phyloP scores from a whole-genome alignment of 495 filamentous ascomycete species.

The Tuber indicum region DNA sequence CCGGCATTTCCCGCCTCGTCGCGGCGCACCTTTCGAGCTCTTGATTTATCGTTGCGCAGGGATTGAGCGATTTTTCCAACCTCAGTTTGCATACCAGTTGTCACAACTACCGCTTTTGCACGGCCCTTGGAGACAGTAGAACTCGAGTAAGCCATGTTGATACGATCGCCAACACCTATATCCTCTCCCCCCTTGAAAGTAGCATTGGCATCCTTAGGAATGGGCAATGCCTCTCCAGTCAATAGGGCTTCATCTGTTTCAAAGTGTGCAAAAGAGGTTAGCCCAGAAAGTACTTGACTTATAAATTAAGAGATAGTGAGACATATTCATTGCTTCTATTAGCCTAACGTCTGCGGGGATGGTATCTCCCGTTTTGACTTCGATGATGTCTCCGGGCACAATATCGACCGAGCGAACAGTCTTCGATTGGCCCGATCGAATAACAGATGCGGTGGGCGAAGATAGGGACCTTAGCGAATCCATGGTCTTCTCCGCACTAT shows the following conservation, averaged over 20 bases:
- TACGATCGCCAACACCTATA: slow-evolving; percentile 45
- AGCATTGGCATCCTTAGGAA: slow-evolving; percentile 43
- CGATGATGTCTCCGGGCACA: slow-evolving; percentile 72
- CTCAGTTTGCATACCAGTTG: slow-evolving; percentile 48
- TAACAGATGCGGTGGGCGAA: slow-evolving; percentile 67
- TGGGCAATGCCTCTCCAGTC: slow-evolving; percentile 49
- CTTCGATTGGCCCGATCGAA: slow-evolving; percentile 61
- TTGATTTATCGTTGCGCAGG: slow-evolving; percentile 45
- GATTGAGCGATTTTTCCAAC: slow-evolving; percentile 49
- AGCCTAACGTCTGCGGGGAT: slow-evolving; percentile 72
- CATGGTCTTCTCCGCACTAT: slow-evolving; percentile 69
- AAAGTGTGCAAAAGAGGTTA: slow-evolving; percentile 46
- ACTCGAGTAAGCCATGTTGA: slow-evolving; percentile 50
- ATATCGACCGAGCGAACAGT: slow-evolving; percentile 65
- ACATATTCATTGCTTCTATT: slow-evolving; percentile 65
- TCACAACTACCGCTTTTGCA: slow-evolving; percentile 47
- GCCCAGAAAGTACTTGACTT: slow-evolving; percentile 12
- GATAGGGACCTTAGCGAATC: slow-evolving; percentile 59
- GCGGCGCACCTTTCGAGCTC: slow-evolving; percentile 53
- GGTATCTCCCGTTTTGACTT: slow-evolving; percentile 75
- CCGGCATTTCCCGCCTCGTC: slow-evolving; percentile 53
- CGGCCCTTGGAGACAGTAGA: slow-evolving; percentile 50
- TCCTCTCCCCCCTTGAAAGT: slow-evolving; percentile 43
- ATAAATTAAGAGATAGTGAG: slow-evolving; percentile 48
- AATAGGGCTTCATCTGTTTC: slow-evolving; percentile 50